These are phyloP conservation scores for Venturia effusa DNA, from an alignment of 2,329 filamentous ascomycete genomes.

Conservation along the genomic window DNA sequence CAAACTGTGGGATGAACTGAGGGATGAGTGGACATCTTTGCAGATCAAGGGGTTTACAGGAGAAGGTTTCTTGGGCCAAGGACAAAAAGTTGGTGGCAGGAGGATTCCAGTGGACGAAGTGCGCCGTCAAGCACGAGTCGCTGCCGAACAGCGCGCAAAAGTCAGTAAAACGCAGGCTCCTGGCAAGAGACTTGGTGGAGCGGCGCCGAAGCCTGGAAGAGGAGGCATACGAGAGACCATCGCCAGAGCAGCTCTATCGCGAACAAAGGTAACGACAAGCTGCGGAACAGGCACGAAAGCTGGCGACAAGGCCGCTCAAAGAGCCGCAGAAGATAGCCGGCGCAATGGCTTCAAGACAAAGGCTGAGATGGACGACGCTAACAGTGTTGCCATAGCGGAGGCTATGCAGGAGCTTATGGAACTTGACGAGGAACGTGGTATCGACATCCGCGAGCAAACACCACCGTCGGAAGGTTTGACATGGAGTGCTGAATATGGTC, in stretches of 20 bases:
- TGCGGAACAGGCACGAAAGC: conserved; percentile 64
- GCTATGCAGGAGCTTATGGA: conserved; percentile 80
- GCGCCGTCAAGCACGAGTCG: conserved; percentile 59
- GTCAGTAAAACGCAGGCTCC: conserved; percentile 29
- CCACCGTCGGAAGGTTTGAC: conserved; percentile 25
- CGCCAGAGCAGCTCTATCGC: conserved; percentile 1
- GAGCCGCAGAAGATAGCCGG: conserved; percentile 48
- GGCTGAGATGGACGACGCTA: conserved; percentile 80
- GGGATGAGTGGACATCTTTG: conserved; percentile 72
- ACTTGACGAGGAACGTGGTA: conserved; percentile 51
- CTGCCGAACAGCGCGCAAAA: conserved; percentile 58
- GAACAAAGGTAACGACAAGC: conserved; percentile 37
- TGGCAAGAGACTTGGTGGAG: conserved; percentile 1
- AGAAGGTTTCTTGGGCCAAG: conserved; percentile 72
- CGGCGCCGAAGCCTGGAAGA: neutral
- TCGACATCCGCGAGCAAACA: conserved; percentile 29
- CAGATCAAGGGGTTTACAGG: conserved; percentile 77
- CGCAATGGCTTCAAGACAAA: conserved; percentile 69
- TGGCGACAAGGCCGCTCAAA: conserved; percentile 49
- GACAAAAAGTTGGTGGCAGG: conserved; percentile 55
- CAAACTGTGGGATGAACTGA: conserved; percentile 76
- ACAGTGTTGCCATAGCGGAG: conserved; percentile 75
- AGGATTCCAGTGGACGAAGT: conserved; percentile 59
- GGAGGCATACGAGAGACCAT: conserved; percentile 3
- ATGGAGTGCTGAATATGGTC: conserved; percentile 17